Conservation (phyloP, 306 rosid species). For the Castanea mollissima region DNA sequence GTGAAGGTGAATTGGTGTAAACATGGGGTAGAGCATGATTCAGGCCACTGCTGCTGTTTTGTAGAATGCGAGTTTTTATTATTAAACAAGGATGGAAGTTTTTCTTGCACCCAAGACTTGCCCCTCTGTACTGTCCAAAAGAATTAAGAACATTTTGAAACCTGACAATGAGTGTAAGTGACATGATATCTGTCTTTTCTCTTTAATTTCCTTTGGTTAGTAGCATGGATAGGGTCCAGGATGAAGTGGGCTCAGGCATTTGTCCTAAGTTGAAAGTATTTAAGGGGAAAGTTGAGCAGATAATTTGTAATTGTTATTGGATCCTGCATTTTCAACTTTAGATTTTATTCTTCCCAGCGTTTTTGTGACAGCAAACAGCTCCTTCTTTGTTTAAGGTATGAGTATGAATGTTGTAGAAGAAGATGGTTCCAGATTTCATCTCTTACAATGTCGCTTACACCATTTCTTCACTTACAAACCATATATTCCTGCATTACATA, state of each 20-base stretch:
- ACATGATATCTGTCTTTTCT: not conserved
- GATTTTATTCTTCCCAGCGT: not conserved
- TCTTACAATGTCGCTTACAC: not conserved
- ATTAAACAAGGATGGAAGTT: slow-evolving; percentile 38
- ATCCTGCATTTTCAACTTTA: not conserved
- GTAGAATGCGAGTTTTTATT: slow-evolving; percentile 11
- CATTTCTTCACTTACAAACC: not conserved
- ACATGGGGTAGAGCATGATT: slow-evolving; percentile 25
- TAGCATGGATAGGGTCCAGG: not conserved
- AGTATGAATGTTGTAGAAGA: not conserved
- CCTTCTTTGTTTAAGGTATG: not conserved
- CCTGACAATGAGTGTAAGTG: slow-evolving; percentile 44
- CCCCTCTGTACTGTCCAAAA: slow-evolving; percentile 33
- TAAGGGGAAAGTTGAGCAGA: not conserved
- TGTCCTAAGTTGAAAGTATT: not conserved
- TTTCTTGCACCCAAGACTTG: slow-evolving; percentile 45
- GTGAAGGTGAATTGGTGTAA: slow-evolving; percentile 15
- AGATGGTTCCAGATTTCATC: not conserved
- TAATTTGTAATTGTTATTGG: not conserved
- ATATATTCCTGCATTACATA: not conserved
- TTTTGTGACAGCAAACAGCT: not conserved
- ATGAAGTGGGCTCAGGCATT: not conserved
- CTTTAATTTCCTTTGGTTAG: not conserved
- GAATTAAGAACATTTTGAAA: slow-evolving; percentile 19
- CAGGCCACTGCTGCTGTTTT: slow-evolving; percentile 10